Percentiles rank a stretch among this genome's conserved stretches.
Evolutionary conservation across 208 protist species (phyloP).

Genomic region (Trypanosomatidae sp.): DNA sequence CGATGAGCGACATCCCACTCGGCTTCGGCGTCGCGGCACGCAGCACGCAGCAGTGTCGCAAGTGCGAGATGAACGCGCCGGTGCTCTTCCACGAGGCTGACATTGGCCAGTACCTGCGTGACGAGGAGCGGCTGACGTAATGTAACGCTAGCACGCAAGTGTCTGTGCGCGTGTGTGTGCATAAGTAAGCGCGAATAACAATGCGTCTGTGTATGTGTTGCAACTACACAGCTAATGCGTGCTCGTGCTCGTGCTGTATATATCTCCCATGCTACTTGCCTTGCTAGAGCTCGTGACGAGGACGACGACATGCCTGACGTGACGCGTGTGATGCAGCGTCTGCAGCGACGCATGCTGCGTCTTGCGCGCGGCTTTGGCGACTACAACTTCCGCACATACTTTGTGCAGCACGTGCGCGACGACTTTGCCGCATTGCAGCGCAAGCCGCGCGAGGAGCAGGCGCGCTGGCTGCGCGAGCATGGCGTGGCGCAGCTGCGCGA

Average conservation of each 20-base stretch:
- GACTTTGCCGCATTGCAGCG: constrained; percentile 37
- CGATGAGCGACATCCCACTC: constrained; percentile 95
- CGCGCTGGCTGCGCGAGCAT: constrained; percentile 29
- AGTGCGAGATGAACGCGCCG: constrained; percentile 93
- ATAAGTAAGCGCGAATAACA: not conserved
- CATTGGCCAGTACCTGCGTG: constrained; percentile 97
- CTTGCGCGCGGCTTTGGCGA: constrained; percentile 57
- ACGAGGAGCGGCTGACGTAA: constrained; percentile 92
- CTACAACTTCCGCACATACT: constrained; percentile 86
- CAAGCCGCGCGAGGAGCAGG: constrained; percentile 32
- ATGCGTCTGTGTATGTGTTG: not conserved
- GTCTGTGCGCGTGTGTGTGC: too few relatives aligned
- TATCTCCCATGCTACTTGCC: too few relatives aligned
- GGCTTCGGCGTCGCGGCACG: constrained; percentile 96
- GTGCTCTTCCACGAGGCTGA: constrained; percentile 97
- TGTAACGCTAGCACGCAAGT: not conserved
- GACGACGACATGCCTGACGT: too few relatives aligned
- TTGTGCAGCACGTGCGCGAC: constrained; percentile 69
- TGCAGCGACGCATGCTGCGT: constrained; percentile 35
- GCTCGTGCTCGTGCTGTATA: too few relatives aligned
- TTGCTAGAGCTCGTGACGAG: too few relatives aligned
- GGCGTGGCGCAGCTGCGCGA: constrained; percentile 43
- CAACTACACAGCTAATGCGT: not conserved
- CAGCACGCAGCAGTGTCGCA: constrained; percentile 93
- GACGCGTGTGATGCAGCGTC: too few relatives aligned